Base-by-base conservation (phyloP, 257 asterid genomes). In the Solanum clarkiae region DNA sequence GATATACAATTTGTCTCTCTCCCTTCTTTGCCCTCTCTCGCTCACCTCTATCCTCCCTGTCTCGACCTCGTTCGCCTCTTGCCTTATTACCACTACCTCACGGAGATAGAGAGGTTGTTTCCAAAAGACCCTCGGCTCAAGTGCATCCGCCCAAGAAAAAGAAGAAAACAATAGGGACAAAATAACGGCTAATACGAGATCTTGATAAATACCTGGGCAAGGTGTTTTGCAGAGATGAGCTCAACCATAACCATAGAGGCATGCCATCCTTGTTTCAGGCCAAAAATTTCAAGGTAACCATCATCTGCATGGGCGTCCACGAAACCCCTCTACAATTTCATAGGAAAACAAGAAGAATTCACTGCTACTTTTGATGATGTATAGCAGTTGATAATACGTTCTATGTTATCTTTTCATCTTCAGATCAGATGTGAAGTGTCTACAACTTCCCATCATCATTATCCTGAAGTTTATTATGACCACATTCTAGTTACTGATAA, bases 171-270 rank as follows among this genome's bases (percentile, higher is more conserved):
- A 36, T 36, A 36, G 42, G 42, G 4, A 36, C 6, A 36, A 36
- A 36, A 36, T 36, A 36, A 36, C 42, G 1, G 42, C 42, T 36
- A 36, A 36, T 36, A 65, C 8, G 49, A 65, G 45, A 53, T 47
- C 40, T 53, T 51, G 71, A 16, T 49, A 70, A 49, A 88, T 89
- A 94, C 99, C 99, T 94, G 99, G 8, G 98, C 97, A 42, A 95
- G 91, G 92, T 95, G 98, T 90, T 91, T 92, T 65, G 98, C 97
- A 32, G 97, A 91, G 81, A 95, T 95, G 56, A 95, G 89, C 86
- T 95, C 98, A 77, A 87, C 96, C 98, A 95, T 95, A 60, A 95
- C 98, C 94, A 95, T 92, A 42, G 98, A 95, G 84, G 98, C 98
- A 88, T 95, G 98, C 98, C 98, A 95, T 88, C 98, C 98, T 20